Conservation (phyloP, 2,329 filamentous ascomycete genomes). For the Pseudogymnoascus sp. region DNA sequence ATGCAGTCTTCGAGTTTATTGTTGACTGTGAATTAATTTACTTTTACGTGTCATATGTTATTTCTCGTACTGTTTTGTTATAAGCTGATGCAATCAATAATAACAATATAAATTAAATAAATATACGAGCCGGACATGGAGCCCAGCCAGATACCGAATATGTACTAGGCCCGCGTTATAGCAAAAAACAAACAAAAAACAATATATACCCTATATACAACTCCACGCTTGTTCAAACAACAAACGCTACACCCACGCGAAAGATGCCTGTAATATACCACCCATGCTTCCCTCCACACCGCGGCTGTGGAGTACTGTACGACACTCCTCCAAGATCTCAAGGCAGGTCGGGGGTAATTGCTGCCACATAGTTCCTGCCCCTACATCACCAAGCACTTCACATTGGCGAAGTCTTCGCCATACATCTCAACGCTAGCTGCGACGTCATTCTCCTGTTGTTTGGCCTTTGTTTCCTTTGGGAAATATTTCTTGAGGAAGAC, state of each 20-base stretch:
- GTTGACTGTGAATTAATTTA: background rate
- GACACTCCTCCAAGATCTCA: background rate
- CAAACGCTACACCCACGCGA: background rate
- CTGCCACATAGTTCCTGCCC: background rate
- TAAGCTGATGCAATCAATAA: background rate
- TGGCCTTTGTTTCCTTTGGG: slow-evolving; percentile 58
- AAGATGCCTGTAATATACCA: background rate
- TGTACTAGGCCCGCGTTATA: background rate
- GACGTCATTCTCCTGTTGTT: slow-evolving; percentile 62
- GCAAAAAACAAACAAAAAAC: too few relatives aligned
- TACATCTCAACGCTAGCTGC: slow-evolving; percentile 67
- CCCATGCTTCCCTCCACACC: background rate
- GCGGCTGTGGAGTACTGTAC: background rate
- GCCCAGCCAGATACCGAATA: background rate
- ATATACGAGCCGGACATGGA: background rate
- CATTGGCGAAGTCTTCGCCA: slow-evolving; percentile 53
- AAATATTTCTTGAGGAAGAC: slow-evolving; percentile 70
- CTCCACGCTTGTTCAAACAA: background rate
- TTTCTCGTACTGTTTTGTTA: too few relatives aligned
- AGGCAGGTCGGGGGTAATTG: background rate
- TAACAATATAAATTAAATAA: background rate
- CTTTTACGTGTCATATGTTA: background rate
- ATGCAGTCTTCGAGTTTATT: background rate
- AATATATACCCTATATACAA: slow-evolving; percentile 3
- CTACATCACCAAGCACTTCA: slow-evolving; percentile 54